Evolutionary conservation across 176 grass and related monocot genomes (phyloP).

Genomic region (Hyparrhenia diplandra): DNA sequence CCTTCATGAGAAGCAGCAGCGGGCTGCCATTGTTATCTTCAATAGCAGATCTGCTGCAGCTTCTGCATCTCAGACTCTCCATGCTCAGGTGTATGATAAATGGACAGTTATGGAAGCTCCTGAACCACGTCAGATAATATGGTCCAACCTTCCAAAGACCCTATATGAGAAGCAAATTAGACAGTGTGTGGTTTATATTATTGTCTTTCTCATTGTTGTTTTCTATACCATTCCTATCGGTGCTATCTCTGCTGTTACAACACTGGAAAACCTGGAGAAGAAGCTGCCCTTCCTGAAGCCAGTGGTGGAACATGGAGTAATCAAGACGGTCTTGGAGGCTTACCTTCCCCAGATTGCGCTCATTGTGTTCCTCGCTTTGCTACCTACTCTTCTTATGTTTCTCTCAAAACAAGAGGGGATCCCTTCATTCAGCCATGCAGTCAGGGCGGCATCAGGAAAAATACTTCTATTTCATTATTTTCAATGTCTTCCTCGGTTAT

Average conservation of each 20-base stretch:
- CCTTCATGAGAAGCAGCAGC: slow-evolving; percentile 68
- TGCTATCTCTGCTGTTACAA: slow-evolving; percentile 76
- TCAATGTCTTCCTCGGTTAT: slow-evolving; percentile 82
- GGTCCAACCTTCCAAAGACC: slow-evolving; percentile 65
- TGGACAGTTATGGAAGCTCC: slow-evolving; percentile 89
- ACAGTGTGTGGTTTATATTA: slow-evolving; percentile 45
- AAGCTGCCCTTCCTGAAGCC: slow-evolving; percentile 76
- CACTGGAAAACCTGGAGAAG: slow-evolving; percentile 55
- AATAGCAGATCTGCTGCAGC: slow-evolving; percentile 69
- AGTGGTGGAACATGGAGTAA: slow-evolving; percentile 36
- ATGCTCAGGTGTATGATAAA: slow-evolving; percentile 69
- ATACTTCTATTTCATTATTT: slow-evolving; percentile 88
- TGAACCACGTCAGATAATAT: slow-evolving; percentile 63
- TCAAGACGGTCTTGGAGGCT: slow-evolving; percentile 77
- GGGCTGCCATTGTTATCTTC: slow-evolving; percentile 78
- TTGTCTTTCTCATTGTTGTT: slow-evolving; percentile 73
- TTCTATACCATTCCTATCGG: slow-evolving; percentile 76
- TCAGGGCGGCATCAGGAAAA: slow-evolving; percentile 75
- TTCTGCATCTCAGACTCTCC: slow-evolving; percentile 81
- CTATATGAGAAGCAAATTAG: slow-evolving; percentile 65
- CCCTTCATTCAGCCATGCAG: slow-evolving; percentile 51
- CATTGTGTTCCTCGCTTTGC: slow-evolving; percentile 81
- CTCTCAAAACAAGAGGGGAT: slow-evolving; percentile 83
- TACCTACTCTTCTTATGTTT: slow-evolving; percentile 70
- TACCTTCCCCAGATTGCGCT: slow-evolving; percentile 83